These are phyloP conservation scores for Tricholoma sp. DNA, from an alignment of 768 basidiomycete species.

Conservation along the genomic window DNA sequence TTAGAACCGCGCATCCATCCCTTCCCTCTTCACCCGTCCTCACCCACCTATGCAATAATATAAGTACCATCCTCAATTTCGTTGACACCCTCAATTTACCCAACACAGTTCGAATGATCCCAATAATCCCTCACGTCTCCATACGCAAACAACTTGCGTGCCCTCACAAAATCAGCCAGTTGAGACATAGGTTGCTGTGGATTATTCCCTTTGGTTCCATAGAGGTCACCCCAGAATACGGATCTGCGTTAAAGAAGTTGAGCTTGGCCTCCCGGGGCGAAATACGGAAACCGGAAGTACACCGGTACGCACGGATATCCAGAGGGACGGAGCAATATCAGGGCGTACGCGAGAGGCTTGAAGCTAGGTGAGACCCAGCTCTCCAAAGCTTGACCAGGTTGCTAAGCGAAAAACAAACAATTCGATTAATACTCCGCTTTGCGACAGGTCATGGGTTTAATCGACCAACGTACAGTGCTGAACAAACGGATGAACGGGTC, in stretches of 20 bases:
- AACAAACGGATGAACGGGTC: background rate
- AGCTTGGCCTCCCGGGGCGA: background rate
- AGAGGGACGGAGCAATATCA: background rate
- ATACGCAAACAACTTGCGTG: background rate
- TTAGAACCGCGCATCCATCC: background rate
- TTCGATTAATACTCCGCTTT: background rate
- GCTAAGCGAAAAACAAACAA: background rate
- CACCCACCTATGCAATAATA: background rate
- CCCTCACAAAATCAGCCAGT: background rate
- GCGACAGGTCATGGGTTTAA: too few relatives aligned
- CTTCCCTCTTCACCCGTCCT: background rate
- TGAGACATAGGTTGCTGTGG: background rate
- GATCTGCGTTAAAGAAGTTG: background rate
- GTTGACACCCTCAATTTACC: background rate
- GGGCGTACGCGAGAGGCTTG: background rate
- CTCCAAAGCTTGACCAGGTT: background rate
- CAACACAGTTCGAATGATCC: background rate
- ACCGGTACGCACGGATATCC: background rate
- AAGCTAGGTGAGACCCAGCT: background rate
- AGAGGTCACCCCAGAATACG: background rate
- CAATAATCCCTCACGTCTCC: background rate
- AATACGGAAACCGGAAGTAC: background rate
- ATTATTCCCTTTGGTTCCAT: background rate
- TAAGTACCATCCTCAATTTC: background rate
- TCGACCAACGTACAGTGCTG: background rate